Percentiles rank a stretch among this genome's conserved stretches.
phyloP scores from a whole-genome alignment of 208 protist species.

The Trypanosoma cruzi region DNA sequence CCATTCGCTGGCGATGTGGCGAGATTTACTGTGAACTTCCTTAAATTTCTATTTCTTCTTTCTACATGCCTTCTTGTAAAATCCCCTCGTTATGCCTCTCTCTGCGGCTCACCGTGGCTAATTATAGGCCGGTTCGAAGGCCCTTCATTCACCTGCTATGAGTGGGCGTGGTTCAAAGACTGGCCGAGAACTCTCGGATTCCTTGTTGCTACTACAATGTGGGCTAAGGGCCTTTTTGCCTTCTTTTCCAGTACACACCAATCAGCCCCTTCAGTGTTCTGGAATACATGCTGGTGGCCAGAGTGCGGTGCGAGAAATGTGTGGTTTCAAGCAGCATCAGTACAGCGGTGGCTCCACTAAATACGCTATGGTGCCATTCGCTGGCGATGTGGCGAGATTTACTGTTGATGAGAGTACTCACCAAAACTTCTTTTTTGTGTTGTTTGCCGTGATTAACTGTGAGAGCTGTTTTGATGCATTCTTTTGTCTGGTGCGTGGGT shows the following conservation, averaged over 20 bases:
- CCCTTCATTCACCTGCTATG: slow-evolving; percentile 17
- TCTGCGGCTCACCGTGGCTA: background rate
- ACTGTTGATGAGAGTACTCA: background rate
- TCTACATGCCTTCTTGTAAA: background rate
- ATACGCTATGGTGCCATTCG: slow-evolving; percentile 18
- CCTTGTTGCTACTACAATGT: background rate
- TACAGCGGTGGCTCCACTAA: slow-evolving; percentile 29
- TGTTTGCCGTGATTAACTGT: slow-evolving; percentile 1
- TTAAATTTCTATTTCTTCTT: background rate
- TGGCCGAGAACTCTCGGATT: slow-evolving; percentile 19
- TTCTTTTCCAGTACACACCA: slow-evolving; percentile 26
- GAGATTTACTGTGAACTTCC: slow-evolving; percentile 17
- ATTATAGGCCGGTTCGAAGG: slow-evolving; percentile 27
- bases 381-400: slow-evolving; percentile 40
- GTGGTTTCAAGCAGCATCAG: slow-evolving; percentile 34
- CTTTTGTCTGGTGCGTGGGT: background rate
- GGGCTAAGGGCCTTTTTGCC: background rate
- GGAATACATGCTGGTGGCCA: slow-evolving; percentile 29
- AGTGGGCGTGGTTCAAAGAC: slow-evolving; percentile 31
- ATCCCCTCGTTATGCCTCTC: background rate
- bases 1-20: slow-evolving; percentile 38
- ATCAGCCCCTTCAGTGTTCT: slow-evolving; percentile 32
- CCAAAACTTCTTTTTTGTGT: background rate
- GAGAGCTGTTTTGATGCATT: background rate
- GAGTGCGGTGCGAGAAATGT: slow-evolving; percentile 35